phyloP scores from a whole-genome alignment of 495 filamentous ascomycete species.

The Aspergillus avenaceus region DNA sequence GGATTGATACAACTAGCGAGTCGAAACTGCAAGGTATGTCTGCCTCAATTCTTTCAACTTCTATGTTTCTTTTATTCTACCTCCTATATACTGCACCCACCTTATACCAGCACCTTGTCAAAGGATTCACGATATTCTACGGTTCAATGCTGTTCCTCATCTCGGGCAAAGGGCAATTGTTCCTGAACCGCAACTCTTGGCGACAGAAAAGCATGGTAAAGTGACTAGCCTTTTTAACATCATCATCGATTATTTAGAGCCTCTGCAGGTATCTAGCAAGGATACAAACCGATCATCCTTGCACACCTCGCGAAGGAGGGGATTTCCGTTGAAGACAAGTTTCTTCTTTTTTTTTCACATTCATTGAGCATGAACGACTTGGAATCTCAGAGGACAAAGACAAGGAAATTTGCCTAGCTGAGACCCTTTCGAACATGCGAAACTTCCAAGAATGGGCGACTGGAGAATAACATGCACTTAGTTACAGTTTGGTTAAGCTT shows the following conservation, averaged over 20 bases:
- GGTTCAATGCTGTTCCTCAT: too few species aligned
- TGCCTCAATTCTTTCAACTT: too few species aligned
- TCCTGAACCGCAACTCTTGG: background rate
- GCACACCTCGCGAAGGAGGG: background rate
- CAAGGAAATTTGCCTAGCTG: background rate
- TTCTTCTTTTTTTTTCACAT: conserved; percentile 7
- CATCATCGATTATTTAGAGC: conserved; percentile 1
- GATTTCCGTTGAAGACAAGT: conserved; percentile 2
- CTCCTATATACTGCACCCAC: too few species aligned
- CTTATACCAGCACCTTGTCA: too few species aligned
- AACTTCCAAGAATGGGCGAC: background rate
- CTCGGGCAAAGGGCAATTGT: background rate
- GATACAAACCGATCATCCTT: conserved; percentile 7
- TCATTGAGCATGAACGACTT: background rate
- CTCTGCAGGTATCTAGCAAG: conserved; percentile 1
- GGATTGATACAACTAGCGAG: too few species aligned
- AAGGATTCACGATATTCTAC: too few species aligned
- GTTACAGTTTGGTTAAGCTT: background rate
- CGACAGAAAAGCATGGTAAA: background rate
- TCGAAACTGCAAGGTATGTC: too few species aligned
- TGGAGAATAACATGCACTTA: background rate
- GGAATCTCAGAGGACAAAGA: background rate
- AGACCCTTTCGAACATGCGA: background rate
- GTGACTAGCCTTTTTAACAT: conserved; percentile 1
- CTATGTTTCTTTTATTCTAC: too few species aligned